Evolutionary conservation across 2,329 filamentous ascomycete genomes (phyloP), one percentile per base, ranked within the genome.

Genomic region (Davidsoniella australis): DNA sequence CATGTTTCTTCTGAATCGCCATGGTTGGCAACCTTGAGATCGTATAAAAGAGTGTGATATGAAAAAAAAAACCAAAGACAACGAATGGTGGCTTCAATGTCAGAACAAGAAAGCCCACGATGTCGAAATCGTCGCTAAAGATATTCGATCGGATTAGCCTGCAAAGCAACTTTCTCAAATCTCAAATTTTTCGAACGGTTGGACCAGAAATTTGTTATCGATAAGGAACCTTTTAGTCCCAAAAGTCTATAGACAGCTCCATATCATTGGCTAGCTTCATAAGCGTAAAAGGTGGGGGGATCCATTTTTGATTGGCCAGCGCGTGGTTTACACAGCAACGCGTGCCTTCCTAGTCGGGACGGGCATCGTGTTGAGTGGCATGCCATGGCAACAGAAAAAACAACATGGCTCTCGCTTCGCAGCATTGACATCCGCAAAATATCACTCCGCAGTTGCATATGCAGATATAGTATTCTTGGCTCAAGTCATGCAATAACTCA

Each of bases 1-100:
- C 89, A 69, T 94, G 84, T 75, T 96, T 96, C 75, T 96, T 95
- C 63, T 96, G 86, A 60, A 96, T 89, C 61, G 85, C 88, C 91
- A 96, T 96, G 29, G 29, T 33, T 33, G 9, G 29, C 29, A 33
- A 33, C 0, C 29, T 10, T 9, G 12, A 33, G 29, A 33, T 20
- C 26, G 29, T 12, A 45, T 20, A 48, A 29, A 49, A 41, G 38
- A 45, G 20, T 9, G 26, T 12, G 42, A 14, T 10, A 12, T 20
- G 17, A 23, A 41, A 45, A 20, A 45, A 20, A 17, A 12, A 47
- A 43, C 29, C 14, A 20, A 29, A 26, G 23, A 3, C 29, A 18
- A 29, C 29, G 29, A 33, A 33, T 36, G 36, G 33, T 29, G 42
- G 10, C 12, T 41, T 17, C 18, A 44, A 45, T 24, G 8, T 9